Base-by-base conservation (phyloP, 1,284 basidiomycete genomes). In the Cerrena zonata region DNA sequence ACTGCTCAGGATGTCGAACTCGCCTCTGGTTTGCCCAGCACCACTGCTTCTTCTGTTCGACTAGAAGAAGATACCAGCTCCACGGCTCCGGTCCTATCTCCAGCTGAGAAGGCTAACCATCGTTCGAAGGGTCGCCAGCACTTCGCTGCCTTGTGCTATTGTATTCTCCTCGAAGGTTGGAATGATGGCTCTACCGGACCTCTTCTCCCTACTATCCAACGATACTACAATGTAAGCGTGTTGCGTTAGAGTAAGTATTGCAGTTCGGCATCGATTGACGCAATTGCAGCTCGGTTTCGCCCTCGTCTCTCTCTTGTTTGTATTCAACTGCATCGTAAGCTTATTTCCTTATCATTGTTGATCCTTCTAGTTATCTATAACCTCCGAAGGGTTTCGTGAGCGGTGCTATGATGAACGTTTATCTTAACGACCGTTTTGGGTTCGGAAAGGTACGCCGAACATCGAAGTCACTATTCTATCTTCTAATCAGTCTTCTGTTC, bases 101-200 rank as follows among this genome's bases (percentile, higher is more conserved):
- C 56, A 19, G 55, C 55, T 18, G 56, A 59, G 37, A 56, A 55
- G 52, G 51, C 55, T 13, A 40, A 42, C 5, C 37, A 57, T 22
- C 34, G 40, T 24, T 52, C 56, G 19, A 55, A 54, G 44, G 54
- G 55, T 21, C 54, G 52, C 65, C 21, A 63, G 4, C 68, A 71
- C 45, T 68, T 71, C 49, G 53, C 60, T 18, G 62, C 69, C 10
- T 50, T 70, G 21, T 72, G 69, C 52, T 69, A 56, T 51, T 54
- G 54, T n/a, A 57, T 72, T 47, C 76, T 76, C 58, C 58, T 77
- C 3, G 70, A 71, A 24, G 79, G 80, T 15, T 81, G 79, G 79
- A 81, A 80, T 53, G 79, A 81, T 59, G 79, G 76, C 19, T 70
- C 75, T 2, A 71, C 71, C 11, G 79, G 81, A 2, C 79, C 80